These are phyloP conservation scores for Cercophora newfieldiana DNA, from an alignment of 495 filamentous ascomycete species.

Conservation along the genomic window DNA sequence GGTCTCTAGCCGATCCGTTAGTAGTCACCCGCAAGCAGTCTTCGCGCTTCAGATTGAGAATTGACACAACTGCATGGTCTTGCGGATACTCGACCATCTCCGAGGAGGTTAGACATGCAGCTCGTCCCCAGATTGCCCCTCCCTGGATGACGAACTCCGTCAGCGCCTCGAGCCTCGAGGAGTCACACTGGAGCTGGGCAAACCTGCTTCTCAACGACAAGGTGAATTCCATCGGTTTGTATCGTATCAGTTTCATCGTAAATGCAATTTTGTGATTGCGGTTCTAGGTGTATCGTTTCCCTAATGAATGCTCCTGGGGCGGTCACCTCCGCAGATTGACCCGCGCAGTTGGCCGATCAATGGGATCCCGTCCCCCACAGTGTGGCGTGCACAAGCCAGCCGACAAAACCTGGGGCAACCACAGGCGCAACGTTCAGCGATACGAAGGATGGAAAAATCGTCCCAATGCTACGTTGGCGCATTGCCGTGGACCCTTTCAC, in stretches of 20 bases:
- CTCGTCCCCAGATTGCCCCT: background rate
- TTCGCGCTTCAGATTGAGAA: background rate
- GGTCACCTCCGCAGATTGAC: background rate
- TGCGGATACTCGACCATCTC: background rate
- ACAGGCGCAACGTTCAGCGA: background rate
- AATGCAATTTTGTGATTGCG: background rate
- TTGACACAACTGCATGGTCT: background rate
- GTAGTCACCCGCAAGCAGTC: background rate
- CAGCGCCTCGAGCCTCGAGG: background rate
- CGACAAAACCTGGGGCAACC: background rate
- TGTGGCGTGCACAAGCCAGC: background rate
- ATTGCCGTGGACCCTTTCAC: background rate
- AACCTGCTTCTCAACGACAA: no score
- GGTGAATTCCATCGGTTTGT: no score
- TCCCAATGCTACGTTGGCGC: background rate
- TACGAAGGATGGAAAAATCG: background rate
- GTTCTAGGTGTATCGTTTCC: no score
- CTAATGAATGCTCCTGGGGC: background rate
- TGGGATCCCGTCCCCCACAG: background rate
- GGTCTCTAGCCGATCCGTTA: constrained; percentile 5
- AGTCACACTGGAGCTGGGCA: no score
- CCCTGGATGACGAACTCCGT: background rate
- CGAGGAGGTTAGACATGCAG: background rate
- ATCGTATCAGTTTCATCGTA: background rate
- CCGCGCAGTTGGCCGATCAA: constrained; percentile 3